Evolutionary conservation across 1,284 basidiomycete genomes (phyloP).

Genomic region (Ganoderma sp.): DNA sequence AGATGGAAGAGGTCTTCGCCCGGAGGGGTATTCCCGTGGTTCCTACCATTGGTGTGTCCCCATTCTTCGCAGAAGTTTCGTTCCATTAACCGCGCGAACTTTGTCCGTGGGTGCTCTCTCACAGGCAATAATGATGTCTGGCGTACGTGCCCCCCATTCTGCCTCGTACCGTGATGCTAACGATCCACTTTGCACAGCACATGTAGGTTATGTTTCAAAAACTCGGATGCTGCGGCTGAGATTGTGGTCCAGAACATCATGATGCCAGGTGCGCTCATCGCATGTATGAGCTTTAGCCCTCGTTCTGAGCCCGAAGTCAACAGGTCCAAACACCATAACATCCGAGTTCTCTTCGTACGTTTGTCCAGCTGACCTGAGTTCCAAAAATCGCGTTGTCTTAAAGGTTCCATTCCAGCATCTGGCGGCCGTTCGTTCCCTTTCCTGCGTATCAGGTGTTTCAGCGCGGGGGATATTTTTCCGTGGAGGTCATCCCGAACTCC

Average conservation of each 20-base stretch:
- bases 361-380: conserved; percentile 10
- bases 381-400: conserved; percentile 21
- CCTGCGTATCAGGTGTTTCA: conserved; percentile 82
- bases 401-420: conserved; percentile 60
- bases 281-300: conserved; percentile 5
- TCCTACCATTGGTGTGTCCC: conserved; percentile 74
- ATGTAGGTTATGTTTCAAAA: conserved; percentile 51
- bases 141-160: conserved; percentile 58
- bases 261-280: conserved; percentile 53
- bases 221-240: conserved; percentile 19
- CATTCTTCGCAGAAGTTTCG: conserved; percentile 15
- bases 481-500: conserved; percentile 80
- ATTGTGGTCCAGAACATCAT: conserved; percentile 61
- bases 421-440: conserved; percentile 85
- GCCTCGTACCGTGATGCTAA: conserved; percentile 15
- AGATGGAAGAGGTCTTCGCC: conserved; percentile 75
- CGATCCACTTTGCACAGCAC: conserved; percentile 50
- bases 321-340: conserved; percentile 84
- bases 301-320: conserved; percentile 17
- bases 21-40: conserved; percentile 80
- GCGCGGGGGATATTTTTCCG: conserved; percentile 84
- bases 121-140: conserved; percentile 88
- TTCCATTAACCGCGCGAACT: conserved; percentile 18
- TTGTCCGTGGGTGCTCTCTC: conserved; percentile 19
- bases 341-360: conserved; percentile 74